Base-by-base conservation (phyloP, 768 basidiomycete genomes). In the Collybiopsis luxurians region DNA sequence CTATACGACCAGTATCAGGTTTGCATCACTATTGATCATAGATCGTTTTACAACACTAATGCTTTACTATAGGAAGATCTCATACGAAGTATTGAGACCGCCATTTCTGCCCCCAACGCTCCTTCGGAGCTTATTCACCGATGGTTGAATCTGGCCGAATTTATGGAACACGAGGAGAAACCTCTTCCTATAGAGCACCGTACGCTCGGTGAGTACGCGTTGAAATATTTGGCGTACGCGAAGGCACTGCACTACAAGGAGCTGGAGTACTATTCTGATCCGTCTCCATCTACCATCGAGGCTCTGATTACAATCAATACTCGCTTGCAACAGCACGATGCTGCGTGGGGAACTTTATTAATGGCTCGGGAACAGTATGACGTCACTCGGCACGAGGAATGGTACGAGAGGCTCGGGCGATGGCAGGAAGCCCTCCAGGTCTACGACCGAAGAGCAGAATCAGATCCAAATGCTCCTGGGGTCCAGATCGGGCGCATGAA, bases 181-280 rank as follows among this genome's bases (percentile, higher is more conserved):
- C 83, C 91, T 0, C 78, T 98, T 1, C 94, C 94, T 1, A 97
- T 98, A 59, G 94, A 97, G 63, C 88, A 95, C 63, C 84, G 92
- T 51, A 92, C 91, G 12, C 82, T 98, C 13, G 97, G 96, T 36
- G 92, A 95, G 65, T 94, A 95, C 66, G 95, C 97, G 0, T 83
- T 92, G 75, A 89, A 88, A 61, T 94, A 90, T 70, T 89, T 92
- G 69, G 95, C 95, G 0, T 98, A 94, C 62, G 97, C 97, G 2
- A 98, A 98, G 69, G 95, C 96, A 0, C 79, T 99, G 26, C 97
- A 99, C 69, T 99, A 98, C 78, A 98, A 98, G 69, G 97, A 99
- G 64, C 80, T 95, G 34, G 96, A 99, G 70, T 98, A 91, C 71
- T 96, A 97, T 67, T 85, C 88, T 4, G 95, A 96, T 65, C 89